Evolutionary conservation across 2,329 filamentous ascomycete species (phyloP).

Genomic region (Fusarium nodosum): DNA sequence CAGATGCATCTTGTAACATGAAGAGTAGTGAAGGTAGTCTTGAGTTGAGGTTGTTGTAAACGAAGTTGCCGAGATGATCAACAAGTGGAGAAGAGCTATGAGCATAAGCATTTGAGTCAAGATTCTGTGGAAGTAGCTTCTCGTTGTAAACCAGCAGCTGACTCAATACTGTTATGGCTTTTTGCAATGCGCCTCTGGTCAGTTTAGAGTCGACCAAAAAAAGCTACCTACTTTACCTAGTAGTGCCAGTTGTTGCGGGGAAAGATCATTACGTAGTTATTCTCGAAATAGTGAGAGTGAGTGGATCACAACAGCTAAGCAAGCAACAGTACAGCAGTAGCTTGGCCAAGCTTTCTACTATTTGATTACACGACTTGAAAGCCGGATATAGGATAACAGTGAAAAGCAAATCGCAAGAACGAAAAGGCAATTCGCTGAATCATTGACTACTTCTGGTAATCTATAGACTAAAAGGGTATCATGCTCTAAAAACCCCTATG

Average conservation of each 20-base stretch:
- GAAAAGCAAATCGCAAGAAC: constrained; percentile 1
- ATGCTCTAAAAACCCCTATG: constrained; percentile 48
- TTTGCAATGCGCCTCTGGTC: constrained; percentile 12
- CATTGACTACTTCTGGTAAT: constrained; percentile 39
- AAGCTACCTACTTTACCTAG: background rate
- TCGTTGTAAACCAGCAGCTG: constrained; percentile 10
- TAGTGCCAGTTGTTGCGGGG: constrained; percentile 32
- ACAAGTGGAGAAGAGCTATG: constrained; percentile 11
- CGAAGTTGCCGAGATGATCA: constrained; percentile 10
- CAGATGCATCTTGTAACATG: constrained; percentile 56
- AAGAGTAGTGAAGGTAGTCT: background rate
- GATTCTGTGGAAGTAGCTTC: constrained; percentile 1
- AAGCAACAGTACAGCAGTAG: constrained; percentile 6
- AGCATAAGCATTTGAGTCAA: constrained; percentile 28
- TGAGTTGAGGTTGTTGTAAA: constrained; percentile 8
- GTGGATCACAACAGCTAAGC: constrained; percentile 38
- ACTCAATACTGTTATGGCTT: constrained; percentile 14
- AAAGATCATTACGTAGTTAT: constrained; percentile 43
- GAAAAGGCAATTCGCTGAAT: constrained; percentile 23
- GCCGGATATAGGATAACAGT: background rate
- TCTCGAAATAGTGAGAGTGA: constrained; percentile 23
- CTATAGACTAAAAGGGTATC: constrained; percentile 47
- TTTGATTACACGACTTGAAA: background rate
- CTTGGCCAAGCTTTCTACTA: constrained; percentile 14
- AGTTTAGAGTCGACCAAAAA: constrained; percentile 15